These are phyloP conservation scores for Fusarium nodosum DNA, from an alignment of 2,329 filamentous ascomycete species.

Conservation along the genomic window DNA sequence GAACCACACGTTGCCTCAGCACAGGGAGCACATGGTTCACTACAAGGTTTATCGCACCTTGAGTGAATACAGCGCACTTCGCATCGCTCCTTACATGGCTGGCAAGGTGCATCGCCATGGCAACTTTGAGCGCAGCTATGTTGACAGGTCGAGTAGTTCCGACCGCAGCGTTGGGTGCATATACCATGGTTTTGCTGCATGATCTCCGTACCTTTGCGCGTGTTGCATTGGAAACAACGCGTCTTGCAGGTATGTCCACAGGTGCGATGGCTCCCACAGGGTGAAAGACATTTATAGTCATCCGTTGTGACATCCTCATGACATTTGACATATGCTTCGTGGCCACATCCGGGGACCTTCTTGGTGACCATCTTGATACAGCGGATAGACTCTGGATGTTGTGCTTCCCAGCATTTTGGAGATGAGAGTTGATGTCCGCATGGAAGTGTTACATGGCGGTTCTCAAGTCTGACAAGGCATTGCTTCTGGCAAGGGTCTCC, in stretches of 20 bases:
- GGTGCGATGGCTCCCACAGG: not conserved
- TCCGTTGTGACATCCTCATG: not conserved
- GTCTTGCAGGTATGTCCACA: slow-evolving; percentile 2
- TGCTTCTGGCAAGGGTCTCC: slow-evolving; percentile 1
- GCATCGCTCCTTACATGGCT: slow-evolving; percentile 1
- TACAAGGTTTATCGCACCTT: slow-evolving; percentile 3
- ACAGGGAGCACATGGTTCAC: slow-evolving; percentile 3
- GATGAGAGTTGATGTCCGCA: not conserved
- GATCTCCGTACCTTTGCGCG: not conserved
- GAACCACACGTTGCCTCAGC: slow-evolving; percentile 1
- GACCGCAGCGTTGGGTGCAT: slow-evolving; percentile 6
- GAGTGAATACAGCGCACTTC: slow-evolving; percentile 8
- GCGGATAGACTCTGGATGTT: not conserved
- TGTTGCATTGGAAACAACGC: slow-evolving; percentile 5
- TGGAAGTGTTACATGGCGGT: not conserved
- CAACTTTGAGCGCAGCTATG: slow-evolving; percentile 1
- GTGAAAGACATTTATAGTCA: not conserved
- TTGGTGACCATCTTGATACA: not conserved
- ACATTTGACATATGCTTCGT: slow-evolving; percentile 1
- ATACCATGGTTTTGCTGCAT: not conserved
- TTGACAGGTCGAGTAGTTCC: not conserved
- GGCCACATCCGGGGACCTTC: not conserved
- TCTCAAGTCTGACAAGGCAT: not conserved
- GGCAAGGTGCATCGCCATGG: slow-evolving; percentile 1
- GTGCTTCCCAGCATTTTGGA: not conserved